Evolutionary conservation across 2,329 filamentous ascomycete species (phyloP).

Genomic region (Pseudogymnoascus sp.): DNA sequence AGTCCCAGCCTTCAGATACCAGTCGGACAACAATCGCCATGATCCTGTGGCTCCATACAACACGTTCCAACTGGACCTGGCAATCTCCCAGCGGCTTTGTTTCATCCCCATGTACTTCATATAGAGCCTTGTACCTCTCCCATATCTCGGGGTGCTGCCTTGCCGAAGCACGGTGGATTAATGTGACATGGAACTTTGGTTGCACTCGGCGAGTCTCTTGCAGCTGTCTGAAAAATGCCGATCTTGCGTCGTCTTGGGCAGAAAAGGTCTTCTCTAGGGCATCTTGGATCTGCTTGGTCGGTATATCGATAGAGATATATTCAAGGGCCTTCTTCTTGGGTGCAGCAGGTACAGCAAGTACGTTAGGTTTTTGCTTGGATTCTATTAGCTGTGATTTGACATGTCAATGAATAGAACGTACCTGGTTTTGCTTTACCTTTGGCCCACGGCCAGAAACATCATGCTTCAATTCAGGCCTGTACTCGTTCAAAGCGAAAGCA

Average conservation of each 20-base stretch:
- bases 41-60: constrained; percentile 77
- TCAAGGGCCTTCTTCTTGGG: constrained; percentile 49
- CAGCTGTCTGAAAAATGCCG: constrained; percentile 68
- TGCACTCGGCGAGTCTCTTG: constrained; percentile 69
- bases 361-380: constrained; percentile 25
- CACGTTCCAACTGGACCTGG: constrained; percentile 54
- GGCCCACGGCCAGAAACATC: constrained; percentile 55
- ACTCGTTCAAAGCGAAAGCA: constrained; percentile 63
- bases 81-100: constrained; percentile 54
- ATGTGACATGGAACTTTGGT: constrained; percentile 82
- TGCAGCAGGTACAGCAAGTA: constrained; percentile 26
- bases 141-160: constrained; percentile 61
- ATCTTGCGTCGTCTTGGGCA: constrained; percentile 39
- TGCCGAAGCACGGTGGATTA: constrained; percentile 69
- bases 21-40: constrained; percentile 88
- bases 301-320: constrained; percentile 55
- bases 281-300: constrained; percentile 40
- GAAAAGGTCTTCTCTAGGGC: constrained; percentile 65
- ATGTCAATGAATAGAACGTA: constrained; percentile 19
- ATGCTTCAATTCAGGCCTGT: constrained; percentile 68
- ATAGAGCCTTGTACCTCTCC: constrained; percentile 60
- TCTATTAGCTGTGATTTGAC: constrained; percentile 14
- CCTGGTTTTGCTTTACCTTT: constrained; percentile 30
- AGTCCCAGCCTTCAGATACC: constrained; percentile 55
- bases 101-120: constrained; percentile 35